phyloP scores from a whole-genome alignment of 176 grass and related monocot genomes.

The Aegilops speltoides region DNA sequence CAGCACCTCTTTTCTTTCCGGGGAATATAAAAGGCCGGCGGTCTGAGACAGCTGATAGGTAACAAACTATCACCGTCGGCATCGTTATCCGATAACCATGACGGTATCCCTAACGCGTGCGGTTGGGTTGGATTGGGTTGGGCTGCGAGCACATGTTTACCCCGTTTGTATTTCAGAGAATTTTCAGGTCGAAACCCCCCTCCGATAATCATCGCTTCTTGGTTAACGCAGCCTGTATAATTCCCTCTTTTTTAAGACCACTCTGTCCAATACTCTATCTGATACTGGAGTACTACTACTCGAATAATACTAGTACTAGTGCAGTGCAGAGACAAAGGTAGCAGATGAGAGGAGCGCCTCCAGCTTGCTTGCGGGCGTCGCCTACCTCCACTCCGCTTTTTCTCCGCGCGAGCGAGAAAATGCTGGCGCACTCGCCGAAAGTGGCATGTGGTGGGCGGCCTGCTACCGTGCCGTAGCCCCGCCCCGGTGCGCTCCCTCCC shows the following conservation, averaged over 20 bases:
- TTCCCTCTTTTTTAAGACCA: background rate
- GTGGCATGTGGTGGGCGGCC: slow-evolving; percentile 39
- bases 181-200: background rate
- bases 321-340: background rate
- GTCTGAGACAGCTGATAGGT: background rate
- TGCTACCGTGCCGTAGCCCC: slow-evolving; percentile 28
- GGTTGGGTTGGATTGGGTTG: background rate
- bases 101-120: background rate
- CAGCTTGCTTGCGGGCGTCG: slow-evolving; percentile 23
- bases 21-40: background rate
- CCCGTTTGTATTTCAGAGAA: background rate
- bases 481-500: background rate
- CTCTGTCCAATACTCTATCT: background rate
- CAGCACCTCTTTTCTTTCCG: background rate
- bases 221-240: too few species aligned
- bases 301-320: too few species aligned
- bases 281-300: background rate
- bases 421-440: slow-evolving; percentile 53
- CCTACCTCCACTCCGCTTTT: slow-evolving; percentile 24
- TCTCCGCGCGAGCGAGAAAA: slow-evolving; percentile 18
- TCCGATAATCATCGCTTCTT: background rate
- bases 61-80: background rate
- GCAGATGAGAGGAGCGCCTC: background rate
- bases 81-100: background rate
- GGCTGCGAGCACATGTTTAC: background rate